Conservation (phyloP, 257 asterid genomes). For the Solanum appendiculatum region DNA sequence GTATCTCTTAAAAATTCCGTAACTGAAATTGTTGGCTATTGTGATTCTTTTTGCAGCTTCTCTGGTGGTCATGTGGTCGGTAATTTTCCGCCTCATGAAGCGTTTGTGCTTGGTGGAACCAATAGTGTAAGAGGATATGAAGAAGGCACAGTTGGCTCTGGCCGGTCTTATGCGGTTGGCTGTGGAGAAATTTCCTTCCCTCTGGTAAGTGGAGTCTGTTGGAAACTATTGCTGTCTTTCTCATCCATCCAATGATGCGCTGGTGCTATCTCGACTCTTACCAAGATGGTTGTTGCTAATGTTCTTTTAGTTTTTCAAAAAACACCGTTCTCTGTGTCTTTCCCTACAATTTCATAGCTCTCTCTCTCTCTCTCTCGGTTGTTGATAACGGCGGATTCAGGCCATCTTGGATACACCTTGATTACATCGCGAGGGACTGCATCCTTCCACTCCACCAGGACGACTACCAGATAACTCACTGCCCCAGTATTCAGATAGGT, state of each 20-base stretch:
- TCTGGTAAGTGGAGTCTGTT: constrained; percentile 41
- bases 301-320: neutral
- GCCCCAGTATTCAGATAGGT: neutral
- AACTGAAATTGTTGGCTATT: neutral
- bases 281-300: neutral
- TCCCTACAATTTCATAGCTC: neutral
- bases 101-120: constrained; percentile 96
- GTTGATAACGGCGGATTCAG: neutral
- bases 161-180: constrained; percentile 74
- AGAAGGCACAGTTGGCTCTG: constrained; percentile 96
- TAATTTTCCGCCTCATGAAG: constrained; percentile 94
- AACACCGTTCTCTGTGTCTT: neutral
- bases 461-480: neutral
- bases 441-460: neutral
- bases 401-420: neutral
- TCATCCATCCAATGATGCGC: neutral
- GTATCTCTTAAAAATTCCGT: neutral
- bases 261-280: neutral
- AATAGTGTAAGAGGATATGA: constrained; percentile 94
- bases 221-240: neutral
- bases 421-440: neutral
- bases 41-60: constrained; percentile 27
- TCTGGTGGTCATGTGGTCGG: constrained; percentile 90
- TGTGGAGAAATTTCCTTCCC: constrained; percentile 94
- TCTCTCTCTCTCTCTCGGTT: neutral